Conservation (phyloP, 306 rosid genomes). For the Glycyrrhiza uralensis region DNA sequence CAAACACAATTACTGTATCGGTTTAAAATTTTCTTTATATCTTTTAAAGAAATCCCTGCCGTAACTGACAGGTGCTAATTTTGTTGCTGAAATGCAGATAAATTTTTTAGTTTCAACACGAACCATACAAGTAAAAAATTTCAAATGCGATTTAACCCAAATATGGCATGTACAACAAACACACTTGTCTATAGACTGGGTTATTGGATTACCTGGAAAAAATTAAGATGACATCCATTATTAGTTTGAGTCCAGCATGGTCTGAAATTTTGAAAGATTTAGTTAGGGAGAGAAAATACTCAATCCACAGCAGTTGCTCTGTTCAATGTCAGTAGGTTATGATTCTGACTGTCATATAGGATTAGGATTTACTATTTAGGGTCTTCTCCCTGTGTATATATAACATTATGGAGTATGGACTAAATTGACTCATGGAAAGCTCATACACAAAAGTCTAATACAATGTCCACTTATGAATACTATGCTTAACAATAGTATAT, state of each 20-base stretch:
- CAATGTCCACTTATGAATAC: not conserved
- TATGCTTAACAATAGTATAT: not conserved
- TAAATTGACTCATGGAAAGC: not conserved
- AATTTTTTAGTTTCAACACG: not conserved
- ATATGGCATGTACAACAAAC: not conserved
- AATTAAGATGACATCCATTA: not conserved
- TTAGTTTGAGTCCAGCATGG: too few relatives aligned
- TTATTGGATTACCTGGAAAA: not conserved
- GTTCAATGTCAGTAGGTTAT: not conserved
- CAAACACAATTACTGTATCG: not conserved
- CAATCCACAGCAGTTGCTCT: not conserved
- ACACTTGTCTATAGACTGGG: not conserved
- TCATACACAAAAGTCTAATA: not conserved
- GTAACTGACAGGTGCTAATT: not conserved
- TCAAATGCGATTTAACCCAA: not conserved
- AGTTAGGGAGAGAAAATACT: too few relatives aligned
- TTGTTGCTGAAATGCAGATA: constrained; percentile 6
- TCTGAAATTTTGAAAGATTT: too few relatives aligned
- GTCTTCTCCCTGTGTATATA: too few relatives aligned
- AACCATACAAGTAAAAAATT: not conserved
- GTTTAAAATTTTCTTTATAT: not conserved
- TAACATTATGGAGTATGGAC: not conserved
- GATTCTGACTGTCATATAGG: too few relatives aligned
- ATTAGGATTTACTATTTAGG: too few relatives aligned
- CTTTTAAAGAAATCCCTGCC: not conserved